These are phyloP conservation scores for Salix viminalis DNA, from an alignment of 345 rosid species.

Conservation along the genomic window DNA sequence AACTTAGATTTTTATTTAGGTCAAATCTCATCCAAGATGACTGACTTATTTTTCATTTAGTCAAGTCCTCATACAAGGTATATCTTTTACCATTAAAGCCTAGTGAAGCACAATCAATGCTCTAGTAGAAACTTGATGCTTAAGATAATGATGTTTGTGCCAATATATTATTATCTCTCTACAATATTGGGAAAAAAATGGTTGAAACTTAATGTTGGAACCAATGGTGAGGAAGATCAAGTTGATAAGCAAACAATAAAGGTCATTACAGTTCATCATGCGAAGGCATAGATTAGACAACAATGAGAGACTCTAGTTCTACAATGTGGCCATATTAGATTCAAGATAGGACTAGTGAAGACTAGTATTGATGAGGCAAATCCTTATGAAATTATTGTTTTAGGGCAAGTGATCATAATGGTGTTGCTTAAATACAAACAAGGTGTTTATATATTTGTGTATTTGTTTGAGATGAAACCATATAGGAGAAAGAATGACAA, in stretches of 20 bases:
- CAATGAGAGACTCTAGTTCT: slow-evolving; percentile 57
- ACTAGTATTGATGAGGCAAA: slow-evolving; percentile 47
- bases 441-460: slow-evolving; percentile 40
- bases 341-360: slow-evolving; percentile 57
- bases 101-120: too few species aligned
- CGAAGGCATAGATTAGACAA: slow-evolving; percentile 58
- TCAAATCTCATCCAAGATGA: too few species aligned
- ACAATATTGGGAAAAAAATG: slow-evolving; percentile 59
- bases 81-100: too few species aligned
- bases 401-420: slow-evolving; percentile 59
- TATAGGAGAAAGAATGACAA: too few species aligned
- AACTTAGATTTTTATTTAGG: too few species aligned
- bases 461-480: too few species aligned
- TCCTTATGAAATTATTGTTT: slow-evolving; percentile 64
- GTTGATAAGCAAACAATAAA: slow-evolving; percentile 18
- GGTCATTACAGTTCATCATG: slow-evolving; percentile 34
- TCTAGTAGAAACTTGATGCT: too few species aligned
- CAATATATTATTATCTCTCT: slow-evolving; percentile 38
- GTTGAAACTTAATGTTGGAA: slow-evolving; percentile 48
- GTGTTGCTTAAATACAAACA: slow-evolving; percentile 67
- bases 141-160: slow-evolving; percentile 15
- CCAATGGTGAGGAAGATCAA: slow-evolving; percentile 25
- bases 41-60: too few species aligned
- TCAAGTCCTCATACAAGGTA: too few species aligned
- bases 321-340: slow-evolving; percentile 38